Evolutionary conservation across 129 eudicot species (phyloP), one percentile per base, ranked within the genome.

Genomic region (Deinandra increscens): DNA sequence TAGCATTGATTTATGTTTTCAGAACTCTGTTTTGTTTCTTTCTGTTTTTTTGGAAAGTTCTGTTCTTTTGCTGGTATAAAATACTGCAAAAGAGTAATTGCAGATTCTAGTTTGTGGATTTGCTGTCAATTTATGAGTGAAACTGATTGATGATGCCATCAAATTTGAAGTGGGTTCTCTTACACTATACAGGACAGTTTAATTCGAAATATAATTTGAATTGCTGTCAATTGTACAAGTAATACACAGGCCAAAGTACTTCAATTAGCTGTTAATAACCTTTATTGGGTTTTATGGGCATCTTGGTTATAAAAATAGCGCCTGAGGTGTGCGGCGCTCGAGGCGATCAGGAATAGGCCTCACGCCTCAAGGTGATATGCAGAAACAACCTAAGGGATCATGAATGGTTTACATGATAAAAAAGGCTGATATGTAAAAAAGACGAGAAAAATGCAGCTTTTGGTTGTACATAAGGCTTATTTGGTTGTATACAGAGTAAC

Each of bases 141-240:
- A 72, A 42, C 49, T 33, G 45, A 19, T 71, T 18, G 19, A 44
- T 31, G 15, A 34, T 46, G 38, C n/a, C 38, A 14, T 36, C 17
- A 14, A 20, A 18, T 72, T 72, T 11, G 11, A 72, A 60, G 10
- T 72, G 23, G 37, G 31, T 29, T 29, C 34, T 59, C 59, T 7
- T 33, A 31, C 10, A 50, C 6, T 17, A 15, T 71, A 31, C 5
- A 15, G 6, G 22, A 56, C 26, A 23, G 9, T 38, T 70, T 38
- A 36, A 20, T 14, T n/a, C 36, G 10, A 23, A 23, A 39, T 12
- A 6, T 56, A 10, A 10, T 71, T 11, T 23, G 63, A 12, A 29
- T 4, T 31, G 4, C 17, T 56, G 18, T 29, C 17, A 4, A 23
- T 29, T 56, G 63, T 56, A 56, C 63, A 56, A 26, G 29, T 56